These are phyloP conservation scores for Gnaphalium uliginosum DNA, from an alignment of 129 eudicot species.

Conservation along the genomic window DNA sequence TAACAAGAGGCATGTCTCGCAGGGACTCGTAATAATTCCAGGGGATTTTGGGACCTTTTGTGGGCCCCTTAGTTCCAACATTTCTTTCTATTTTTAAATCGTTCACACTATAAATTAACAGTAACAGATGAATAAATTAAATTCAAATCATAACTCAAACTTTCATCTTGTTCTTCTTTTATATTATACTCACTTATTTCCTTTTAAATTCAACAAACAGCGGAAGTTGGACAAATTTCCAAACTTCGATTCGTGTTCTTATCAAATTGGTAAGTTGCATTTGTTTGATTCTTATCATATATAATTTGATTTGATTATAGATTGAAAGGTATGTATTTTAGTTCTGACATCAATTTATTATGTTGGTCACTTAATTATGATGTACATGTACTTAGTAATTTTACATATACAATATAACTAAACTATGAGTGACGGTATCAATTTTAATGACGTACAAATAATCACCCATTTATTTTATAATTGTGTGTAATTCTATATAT, in stretches of 20 bases:
- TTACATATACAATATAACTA: not conserved
- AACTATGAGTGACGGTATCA: no score
- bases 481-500: no score
- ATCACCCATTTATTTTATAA: no score
- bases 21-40: not conserved
- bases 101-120: not conserved
- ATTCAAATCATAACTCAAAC: not conserved
- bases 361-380: not conserved
- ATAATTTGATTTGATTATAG: not conserved
- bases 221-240: not conserved
- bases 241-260: not conserved
- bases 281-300: not conserved
- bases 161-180: not conserved
- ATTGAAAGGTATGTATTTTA: not conserved
- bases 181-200: not conserved
- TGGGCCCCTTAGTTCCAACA: not conserved
- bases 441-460: no score
- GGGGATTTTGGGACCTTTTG: not conserved
- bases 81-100: not conserved
- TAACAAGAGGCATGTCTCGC: not conserved
- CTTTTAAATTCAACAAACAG: not conserved
- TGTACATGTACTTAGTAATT: not conserved
- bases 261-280: not conserved
- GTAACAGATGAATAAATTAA: not conserved
- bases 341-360: not conserved